Base-by-base conservation (phyloP, 139 green algal genomes). In the Pleodorina starrii region DNA sequence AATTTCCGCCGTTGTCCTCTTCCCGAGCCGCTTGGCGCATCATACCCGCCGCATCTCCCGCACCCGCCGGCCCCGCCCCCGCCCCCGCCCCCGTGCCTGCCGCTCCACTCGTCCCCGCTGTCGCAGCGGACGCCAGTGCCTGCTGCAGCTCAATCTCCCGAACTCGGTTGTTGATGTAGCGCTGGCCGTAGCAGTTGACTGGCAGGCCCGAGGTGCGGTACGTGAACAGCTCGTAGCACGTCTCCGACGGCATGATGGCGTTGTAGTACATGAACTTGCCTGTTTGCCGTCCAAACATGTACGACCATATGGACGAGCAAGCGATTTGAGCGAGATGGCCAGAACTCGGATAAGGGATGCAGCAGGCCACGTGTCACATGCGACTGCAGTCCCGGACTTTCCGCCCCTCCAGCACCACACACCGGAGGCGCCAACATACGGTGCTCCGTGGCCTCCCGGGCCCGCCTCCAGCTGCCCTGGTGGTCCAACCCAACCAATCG, bases 221-320 rank as follows among this genome's bases (percentile, higher is more conserved):
- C 44, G 79, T 54, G 76, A 83, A 89, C 48, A 89, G 71, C 84
- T 89, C 84, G 69, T 89, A 89, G 40, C 84, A 89, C 4, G 25
- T 73, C 48, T 89, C 84, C 0, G 35, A 42, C 1, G 88, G 88
- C 79, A 91, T 81, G 88, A 91, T 91, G 57, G 88, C 88, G 43
- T 91, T 91, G 80, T 82, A 75, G 80, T 89, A 91, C 88, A 91
- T 91, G 54, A 40, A 90, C 29, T 90, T 90, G 38, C 72, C 73
- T 77, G 42, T 14, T 5, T 10, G 48, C 48, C 48, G 48, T 35
- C 19, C 32, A 73, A 38, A 38, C 27, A 38, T 3, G 63, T 35
- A 73, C 63, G 21, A 73, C 27, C 19, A 36, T 6, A 19, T 38
- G 19, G 27, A 73, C n/a, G n/a, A n/a, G n/a, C n/a, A n/a, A n/a